phyloP scores from a whole-genome alignment of 257 asterid genomes.

The Paraleonurus japonicus region DNA sequence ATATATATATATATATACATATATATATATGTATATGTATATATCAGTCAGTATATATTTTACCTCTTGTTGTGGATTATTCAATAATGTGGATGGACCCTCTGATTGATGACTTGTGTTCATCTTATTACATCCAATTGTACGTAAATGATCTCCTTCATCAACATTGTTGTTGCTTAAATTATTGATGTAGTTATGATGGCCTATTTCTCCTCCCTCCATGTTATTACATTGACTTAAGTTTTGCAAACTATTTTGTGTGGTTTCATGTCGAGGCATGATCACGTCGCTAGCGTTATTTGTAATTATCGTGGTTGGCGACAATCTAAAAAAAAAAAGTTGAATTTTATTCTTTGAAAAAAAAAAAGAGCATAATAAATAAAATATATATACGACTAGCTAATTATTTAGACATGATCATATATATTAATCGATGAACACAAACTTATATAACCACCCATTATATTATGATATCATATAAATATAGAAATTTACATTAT shows the following conservation, averaged over 20 bases:
- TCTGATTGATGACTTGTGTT: slow-evolving; percentile 5
- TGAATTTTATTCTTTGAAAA: too few relatives aligned
- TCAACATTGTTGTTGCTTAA: background rate
- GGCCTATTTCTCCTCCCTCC: slow-evolving; percentile 25
- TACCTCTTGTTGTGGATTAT: slow-evolving; percentile 31
- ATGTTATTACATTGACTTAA: slow-evolving; percentile 9
- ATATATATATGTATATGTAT: too few relatives aligned
- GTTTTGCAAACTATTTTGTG: slow-evolving; percentile 2
- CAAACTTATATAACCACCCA: too few relatives aligned
- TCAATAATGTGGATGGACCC: background rate
- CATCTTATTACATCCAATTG: background rate
- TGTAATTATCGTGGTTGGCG: background rate
- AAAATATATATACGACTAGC: too few relatives aligned
- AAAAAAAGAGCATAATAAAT: too few relatives aligned
- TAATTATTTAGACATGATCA: too few relatives aligned
- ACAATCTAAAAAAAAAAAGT: background rate
- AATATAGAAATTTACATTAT: too few relatives aligned
- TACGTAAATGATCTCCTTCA: background rate
- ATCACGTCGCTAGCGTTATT: slow-evolving; percentile 5
- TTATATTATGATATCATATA: too few relatives aligned
- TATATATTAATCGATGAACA: too few relatives aligned
- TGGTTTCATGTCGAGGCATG: slow-evolving; percentile 16
- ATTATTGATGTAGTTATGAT: background rate
- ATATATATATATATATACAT: too few relatives aligned
- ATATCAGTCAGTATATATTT: too few relatives aligned